A percentile compares a stretch with the other conserved stretches of the same genome.
Evolutionary conservation across 345 rosid species (phyloP).

Genomic region (Boechera retrofracta): DNA sequence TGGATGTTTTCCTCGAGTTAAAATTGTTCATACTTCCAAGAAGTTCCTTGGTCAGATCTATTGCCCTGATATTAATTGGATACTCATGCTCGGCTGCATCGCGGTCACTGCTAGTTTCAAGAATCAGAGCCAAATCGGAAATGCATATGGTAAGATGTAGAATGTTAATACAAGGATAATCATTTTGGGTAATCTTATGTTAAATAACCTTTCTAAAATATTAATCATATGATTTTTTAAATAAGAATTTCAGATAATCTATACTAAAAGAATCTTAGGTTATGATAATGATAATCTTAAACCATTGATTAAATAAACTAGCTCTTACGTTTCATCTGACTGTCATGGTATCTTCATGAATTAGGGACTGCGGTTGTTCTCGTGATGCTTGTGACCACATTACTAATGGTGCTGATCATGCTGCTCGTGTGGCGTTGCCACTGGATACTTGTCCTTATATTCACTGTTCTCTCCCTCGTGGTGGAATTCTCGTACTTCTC

Average conservation of each 20-base stretch:
- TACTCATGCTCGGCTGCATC: constrained; percentile 77
- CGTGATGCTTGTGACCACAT: constrained; percentile 79
- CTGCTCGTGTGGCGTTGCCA: constrained; percentile 83
- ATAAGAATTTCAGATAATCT: background rate
- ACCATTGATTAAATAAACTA: background rate
- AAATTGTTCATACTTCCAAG: constrained; percentile 79
- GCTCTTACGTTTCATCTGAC: constrained; percentile 9
- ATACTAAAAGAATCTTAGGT: background rate
- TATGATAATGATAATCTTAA: background rate
- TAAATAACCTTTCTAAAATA: background rate
- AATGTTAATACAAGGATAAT: background rate
- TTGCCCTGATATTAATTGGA: constrained; percentile 80
- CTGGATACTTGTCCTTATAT: constrained; percentile 67
- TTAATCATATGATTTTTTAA: background rate
- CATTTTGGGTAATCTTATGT: background rate
- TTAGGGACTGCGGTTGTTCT: constrained; percentile 78
- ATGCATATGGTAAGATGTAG: constrained; percentile 69
- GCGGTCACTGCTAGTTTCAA: constrained; percentile 75
- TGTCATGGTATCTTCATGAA: constrained; percentile 24
- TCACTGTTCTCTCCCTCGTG: constrained; percentile 58
- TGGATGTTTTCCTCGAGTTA: constrained; percentile 84
- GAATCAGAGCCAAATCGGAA: constrained; percentile 76
- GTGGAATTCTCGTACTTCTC: constrained; percentile 71
- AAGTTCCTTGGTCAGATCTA: constrained; percentile 71
- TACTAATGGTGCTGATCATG: constrained; percentile 73